Percentiles rank a stretch among this genome's conserved stretches.
Conservation (phyloP, 305 asterid genomes). For the Vinca major region DNA sequence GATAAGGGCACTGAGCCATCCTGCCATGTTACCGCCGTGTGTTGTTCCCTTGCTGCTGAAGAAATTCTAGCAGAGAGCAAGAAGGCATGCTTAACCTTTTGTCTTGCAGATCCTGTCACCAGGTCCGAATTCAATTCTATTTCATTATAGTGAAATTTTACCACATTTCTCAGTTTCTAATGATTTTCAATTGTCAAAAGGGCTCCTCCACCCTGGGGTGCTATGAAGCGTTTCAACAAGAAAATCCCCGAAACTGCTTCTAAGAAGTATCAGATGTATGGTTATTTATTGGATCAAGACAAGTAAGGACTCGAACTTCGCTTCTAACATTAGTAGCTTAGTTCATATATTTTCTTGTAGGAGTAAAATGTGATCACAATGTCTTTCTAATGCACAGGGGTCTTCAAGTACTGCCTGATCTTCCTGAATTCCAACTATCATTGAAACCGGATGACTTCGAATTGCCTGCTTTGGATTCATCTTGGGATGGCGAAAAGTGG, state of each 20-base stretch:
- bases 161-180: background rate
- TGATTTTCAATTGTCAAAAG: slow-evolving; percentile 17
- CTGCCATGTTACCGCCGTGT: slow-evolving; percentile 44
- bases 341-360: background rate
- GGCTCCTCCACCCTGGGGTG: slow-evolving; percentile 75
- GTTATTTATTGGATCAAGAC: slow-evolving; percentile 54
- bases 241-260: slow-evolving; percentile 69
- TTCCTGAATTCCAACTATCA: slow-evolving; percentile 74
- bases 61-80: slow-evolving; percentile 62
- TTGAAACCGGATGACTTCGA: slow-evolving; percentile 68
- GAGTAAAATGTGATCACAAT: too few species aligned
- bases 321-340: background rate
- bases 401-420: slow-evolving; percentile 44
- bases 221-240: slow-evolving; percentile 60
- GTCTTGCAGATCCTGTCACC: slow-evolving; percentile 66
- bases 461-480: slow-evolving; percentile 48
- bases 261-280: slow-evolving; percentile 69
- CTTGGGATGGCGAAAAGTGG: slow-evolving; percentile 48
- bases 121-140: slow-evolving; percentile 28
- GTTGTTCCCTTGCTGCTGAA: slow-evolving; percentile 71
- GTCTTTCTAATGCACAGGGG: slow-evolving; percentile 22
- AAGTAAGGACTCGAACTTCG: slow-evolving; percentile 30
- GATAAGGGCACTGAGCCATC: slow-evolving; percentile 67
- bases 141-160: too few species aligned
- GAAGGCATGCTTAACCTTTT: slow-evolving; percentile 63